Evolutionary conservation across 352 stramenopile genomes (phyloP).

Genomic region (Globisporangium lucens): DNA sequence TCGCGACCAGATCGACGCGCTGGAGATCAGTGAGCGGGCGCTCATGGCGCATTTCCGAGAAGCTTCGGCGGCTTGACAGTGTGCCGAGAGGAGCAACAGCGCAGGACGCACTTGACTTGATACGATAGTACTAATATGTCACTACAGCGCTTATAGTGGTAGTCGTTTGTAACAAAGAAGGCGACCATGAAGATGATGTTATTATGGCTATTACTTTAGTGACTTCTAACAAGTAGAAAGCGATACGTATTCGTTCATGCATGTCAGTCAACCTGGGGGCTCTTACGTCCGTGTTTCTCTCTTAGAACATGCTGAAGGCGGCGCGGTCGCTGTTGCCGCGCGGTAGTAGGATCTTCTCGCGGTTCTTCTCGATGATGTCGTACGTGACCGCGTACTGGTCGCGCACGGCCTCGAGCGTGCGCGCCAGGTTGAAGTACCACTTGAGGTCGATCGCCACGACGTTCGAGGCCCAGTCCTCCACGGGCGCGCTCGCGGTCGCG

Average conservation of each 20-base stretch:
- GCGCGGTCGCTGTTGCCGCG: conserved; percentile 61
- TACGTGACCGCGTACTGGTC: conserved; percentile 74
- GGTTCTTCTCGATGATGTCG: conserved; percentile 78
- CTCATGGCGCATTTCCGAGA: conserved; percentile 15
- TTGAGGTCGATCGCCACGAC: conserved; percentile 80
- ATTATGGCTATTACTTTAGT: not conserved
- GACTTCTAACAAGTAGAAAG: not conserved
- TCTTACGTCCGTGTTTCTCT: not conserved
- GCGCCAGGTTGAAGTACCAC: conserved; percentile 79
- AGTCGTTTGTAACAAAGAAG: not conserved
- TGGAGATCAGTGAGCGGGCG: conserved; percentile 6
- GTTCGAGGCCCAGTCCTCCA: conserved; percentile 59
- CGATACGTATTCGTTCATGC: not conserved
- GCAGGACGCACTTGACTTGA: not conserved
- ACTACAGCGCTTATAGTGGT: not conserved
- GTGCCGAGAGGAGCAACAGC: conserved; percentile 7
- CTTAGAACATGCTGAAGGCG: conserved; percentile 86
- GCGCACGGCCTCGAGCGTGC: conserved; percentile 63
- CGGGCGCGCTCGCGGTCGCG: conserved; percentile 23
- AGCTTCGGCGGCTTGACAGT: conserved; percentile 5
- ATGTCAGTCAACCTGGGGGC: not conserved
- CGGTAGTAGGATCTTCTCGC: conserved; percentile 74
- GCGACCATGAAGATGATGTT: not conserved
- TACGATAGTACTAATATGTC: not conserved
- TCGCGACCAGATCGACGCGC: conserved; percentile 9